Percentiles rank a stretch among this genome's conserved stretches.
These are phyloP conservation scores for Coemansia sp. DNA, from an alignment of 192 early-diverging fungal genomes.

Conservation along the genomic window DNA sequence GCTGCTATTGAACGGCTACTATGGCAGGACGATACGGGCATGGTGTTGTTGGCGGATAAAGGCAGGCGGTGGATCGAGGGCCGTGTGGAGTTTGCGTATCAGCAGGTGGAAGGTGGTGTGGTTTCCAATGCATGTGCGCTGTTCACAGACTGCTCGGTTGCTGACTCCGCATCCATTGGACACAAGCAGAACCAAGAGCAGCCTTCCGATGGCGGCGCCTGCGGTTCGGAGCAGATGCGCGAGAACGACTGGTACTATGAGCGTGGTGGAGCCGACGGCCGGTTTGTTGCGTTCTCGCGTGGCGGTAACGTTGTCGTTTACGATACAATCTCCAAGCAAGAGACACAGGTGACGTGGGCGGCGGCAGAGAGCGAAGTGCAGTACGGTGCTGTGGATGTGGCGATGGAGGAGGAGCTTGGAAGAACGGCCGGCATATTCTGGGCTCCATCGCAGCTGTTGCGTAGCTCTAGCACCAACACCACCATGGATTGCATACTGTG, in stretches of 20 bases:
- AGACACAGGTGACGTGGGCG: constrained; percentile 16
- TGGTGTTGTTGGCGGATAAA: constrained; percentile 11
- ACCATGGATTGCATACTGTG: constrained; percentile 12
- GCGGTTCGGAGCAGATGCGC: background rate
- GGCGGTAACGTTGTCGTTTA: constrained; percentile 17
- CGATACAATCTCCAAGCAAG: background rate
- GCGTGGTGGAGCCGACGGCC: constrained; percentile 9
- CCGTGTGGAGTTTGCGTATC: background rate
- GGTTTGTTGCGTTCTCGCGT: constrained; percentile 22
- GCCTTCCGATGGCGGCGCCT: background rate
- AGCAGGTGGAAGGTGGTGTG: background rate
- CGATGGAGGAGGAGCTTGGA: constrained; percentile 28
- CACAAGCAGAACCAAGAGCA: too few relatives aligned
- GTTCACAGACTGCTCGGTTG: constrained; percentile 1
- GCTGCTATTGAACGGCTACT: constrained; percentile 5
- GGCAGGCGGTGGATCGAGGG: constrained; percentile 13
- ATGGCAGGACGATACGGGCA: constrained; percentile 1
- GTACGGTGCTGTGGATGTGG: constrained; percentile 19
- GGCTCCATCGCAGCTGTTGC: background rate
- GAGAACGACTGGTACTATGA: constrained; percentile 23
- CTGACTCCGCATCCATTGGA: background rate
- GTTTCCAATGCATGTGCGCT: background rate
- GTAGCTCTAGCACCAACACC: background rate
- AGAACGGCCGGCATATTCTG: constrained; percentile 17
- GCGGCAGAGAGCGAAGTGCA: background rate